phyloP scores from a whole-genome alignment of 2,329 filamentous ascomycete genomes.

The Aspergillus fumigatus region DNA sequence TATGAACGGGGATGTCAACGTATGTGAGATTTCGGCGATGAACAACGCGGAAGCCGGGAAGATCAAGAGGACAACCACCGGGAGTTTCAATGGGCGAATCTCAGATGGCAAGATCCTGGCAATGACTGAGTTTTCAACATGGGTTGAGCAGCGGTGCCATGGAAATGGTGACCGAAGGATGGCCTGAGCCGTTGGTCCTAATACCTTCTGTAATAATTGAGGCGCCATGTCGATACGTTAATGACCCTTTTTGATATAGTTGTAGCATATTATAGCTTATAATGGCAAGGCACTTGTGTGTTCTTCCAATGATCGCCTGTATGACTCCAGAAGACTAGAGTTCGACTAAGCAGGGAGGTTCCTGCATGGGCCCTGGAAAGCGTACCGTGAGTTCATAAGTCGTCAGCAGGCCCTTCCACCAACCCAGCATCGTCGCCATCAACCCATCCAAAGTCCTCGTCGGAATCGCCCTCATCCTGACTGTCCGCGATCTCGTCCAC shows the following conservation, averaged over 20 bases:
- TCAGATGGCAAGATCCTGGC: constrained; percentile 19
- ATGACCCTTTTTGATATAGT: not conserved
- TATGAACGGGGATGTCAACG: constrained; percentile 1
- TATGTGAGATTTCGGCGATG: not conserved
- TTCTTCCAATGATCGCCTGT: not conserved
- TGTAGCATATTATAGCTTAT: not conserved
- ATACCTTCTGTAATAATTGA: not conserved
- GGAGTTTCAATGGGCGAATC: not conserved
- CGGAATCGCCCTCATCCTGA: constrained; percentile 39
- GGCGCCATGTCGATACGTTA: not conserved
- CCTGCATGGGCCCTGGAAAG: not conserved
- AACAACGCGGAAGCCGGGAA: not conserved
- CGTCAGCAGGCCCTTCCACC: constrained; percentile 1
- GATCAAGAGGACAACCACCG: not conserved
- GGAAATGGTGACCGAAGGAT: not conserved
- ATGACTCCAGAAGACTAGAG: not conserved
- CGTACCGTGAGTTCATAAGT: not conserved
- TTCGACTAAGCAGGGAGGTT: not conserved
- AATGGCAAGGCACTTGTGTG: not conserved
- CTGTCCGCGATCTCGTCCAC: constrained; percentile 42
- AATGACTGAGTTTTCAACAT: constrained; percentile 20
- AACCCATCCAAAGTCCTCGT: constrained; percentile 28
- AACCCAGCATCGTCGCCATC: constrained; percentile 16
- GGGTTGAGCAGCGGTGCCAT: constrained; percentile 13
- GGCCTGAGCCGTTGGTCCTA: not conserved